phyloP scores from a whole-genome alignment of 768 basidiomycete species.

The Mycena rosella region DNA sequence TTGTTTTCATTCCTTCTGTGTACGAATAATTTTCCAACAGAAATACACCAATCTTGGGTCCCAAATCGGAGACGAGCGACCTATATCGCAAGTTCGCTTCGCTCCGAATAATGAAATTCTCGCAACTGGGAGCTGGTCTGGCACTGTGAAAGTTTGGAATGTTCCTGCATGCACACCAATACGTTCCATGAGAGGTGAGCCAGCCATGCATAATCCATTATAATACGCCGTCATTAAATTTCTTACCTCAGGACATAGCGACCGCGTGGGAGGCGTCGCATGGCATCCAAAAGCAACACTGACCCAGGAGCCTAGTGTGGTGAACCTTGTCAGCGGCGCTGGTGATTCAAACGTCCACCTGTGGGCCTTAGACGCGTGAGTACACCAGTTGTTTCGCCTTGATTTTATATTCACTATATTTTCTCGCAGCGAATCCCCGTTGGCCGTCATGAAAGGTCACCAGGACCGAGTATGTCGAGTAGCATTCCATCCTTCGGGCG shows the following conservation, averaged over 20 bases:
- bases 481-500: slow-evolving; percentile 96
- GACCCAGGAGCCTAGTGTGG: slow-evolving; percentile 67
- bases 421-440: slow-evolving; percentile 77
- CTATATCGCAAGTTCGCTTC: slow-evolving; percentile 94
- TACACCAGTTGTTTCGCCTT: background rate
- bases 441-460: slow-evolving; percentile 92
- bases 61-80: slow-evolving; percentile 97
- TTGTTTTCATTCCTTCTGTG: background rate
- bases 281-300: slow-evolving; percentile 98
- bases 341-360: slow-evolving; percentile 89
- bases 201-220: background rate
- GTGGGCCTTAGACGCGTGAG: slow-evolving; percentile 90
- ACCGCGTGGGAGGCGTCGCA: slow-evolving; percentile 94
- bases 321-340: slow-evolving; percentile 93
- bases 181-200: slow-evolving; percentile 77
- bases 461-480: slow-evolving; percentile 92
- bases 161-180: slow-evolving; percentile 90
- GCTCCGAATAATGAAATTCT: slow-evolving; percentile 91
- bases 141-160: slow-evolving; percentile 95
- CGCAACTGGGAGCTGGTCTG: slow-evolving; percentile 97
- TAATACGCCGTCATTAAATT: slow-evolving; percentile 13
- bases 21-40: slow-evolving; percentile 51
- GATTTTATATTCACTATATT: slow-evolving; percentile 11
- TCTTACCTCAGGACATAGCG: slow-evolving; percentile 77
- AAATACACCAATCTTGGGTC: slow-evolving; percentile 94